Base-by-base conservation (phyloP, 306 rosid species). In the Lithocarpus polystachyus region DNA sequence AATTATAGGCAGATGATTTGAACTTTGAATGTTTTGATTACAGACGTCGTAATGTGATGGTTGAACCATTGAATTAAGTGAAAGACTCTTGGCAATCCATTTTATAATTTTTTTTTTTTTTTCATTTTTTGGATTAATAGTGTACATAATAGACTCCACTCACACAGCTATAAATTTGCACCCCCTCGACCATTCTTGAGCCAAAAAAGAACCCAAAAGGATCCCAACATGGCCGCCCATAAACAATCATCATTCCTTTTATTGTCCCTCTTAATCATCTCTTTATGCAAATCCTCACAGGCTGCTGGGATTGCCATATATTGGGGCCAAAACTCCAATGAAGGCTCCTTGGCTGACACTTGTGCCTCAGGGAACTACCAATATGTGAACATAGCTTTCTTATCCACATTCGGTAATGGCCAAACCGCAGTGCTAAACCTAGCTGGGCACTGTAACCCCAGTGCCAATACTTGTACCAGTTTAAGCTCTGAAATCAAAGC, bases 301-400 rank as follows among this genome's bases (percentile, higher is more conserved):
- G 85, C 89, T 9, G 90, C 61, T 5, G 88, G 89, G 1, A 86
- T 91, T 13, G 86, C 91, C 14, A 61, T 83, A 9, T 91, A 91
- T 8, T 89, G 97, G 92, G 97, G 97, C 56, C 93, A 89, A 85
- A 71, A 72, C 56, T 1, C 20, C 1, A 20, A 26, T 0, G 92
- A 91, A 85, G 93, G 89, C 57, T 20, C 93, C 53, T 59, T 91
- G 5, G 78, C 77, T 3, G 83, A 81, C 4, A 80, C 97, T 12
- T 91, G 97, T 40, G 72, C 85, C 75, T 81, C 91, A 1, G 81
- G 82, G 28, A 91, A 88, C 87, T 89, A 91, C 83, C 68, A 91
- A 14, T 91, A 54, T n/a, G 89, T 91, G 5, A 89, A 89, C 87
- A 69, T 91, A n/a, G 92, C 87, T 5, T 91, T 91, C 77, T 54